Conservation (phyloP, 2,329 filamentous ascomycete genomes). For the Chaetomium strumarium region DNA sequence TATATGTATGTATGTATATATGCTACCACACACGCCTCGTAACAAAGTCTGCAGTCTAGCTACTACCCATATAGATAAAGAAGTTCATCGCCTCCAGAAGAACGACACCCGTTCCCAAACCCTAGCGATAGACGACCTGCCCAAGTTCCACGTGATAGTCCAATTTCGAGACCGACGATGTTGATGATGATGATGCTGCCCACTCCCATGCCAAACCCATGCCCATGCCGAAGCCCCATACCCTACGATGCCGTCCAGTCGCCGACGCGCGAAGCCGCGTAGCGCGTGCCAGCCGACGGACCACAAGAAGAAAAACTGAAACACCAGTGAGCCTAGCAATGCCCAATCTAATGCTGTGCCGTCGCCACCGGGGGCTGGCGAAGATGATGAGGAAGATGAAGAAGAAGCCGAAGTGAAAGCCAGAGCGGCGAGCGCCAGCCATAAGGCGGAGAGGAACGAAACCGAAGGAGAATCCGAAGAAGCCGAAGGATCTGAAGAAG, state of each 20-base stretch:
- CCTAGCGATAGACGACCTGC: constrained; percentile 3
- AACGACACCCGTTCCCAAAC: constrained; percentile 1
- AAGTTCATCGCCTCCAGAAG: constrained; percentile 1
- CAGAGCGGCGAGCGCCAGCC: constrained; percentile 14
- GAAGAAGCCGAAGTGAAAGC: constrained; percentile 14
- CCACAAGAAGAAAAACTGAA: constrained; percentile 22
- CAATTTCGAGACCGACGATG: not conserved
- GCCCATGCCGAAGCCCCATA: constrained; percentile 6
- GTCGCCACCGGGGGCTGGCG: constrained; percentile 7
- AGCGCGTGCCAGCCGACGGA: constrained; percentile 14
- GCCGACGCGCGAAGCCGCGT: not conserved
- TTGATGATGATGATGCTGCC: no score
- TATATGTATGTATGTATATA: not conserved
- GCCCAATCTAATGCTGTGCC: constrained; percentile 19
- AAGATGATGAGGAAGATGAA: no score
- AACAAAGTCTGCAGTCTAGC: constrained; percentile 2
- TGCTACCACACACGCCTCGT: not conserved
- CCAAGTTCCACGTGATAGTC: not conserved
- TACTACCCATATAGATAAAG: no score
- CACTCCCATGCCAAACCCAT: constrained; percentile 5
- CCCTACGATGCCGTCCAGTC: constrained; percentile 3
- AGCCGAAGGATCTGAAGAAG: constrained; percentile 1
- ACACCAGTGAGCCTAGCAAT: constrained; percentile 19
- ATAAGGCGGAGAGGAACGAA: constrained; percentile 12
- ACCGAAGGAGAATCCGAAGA: not conserved